Conservation (phyloP, 768 basidiomycete species). For the Boletus sp. region DNA sequence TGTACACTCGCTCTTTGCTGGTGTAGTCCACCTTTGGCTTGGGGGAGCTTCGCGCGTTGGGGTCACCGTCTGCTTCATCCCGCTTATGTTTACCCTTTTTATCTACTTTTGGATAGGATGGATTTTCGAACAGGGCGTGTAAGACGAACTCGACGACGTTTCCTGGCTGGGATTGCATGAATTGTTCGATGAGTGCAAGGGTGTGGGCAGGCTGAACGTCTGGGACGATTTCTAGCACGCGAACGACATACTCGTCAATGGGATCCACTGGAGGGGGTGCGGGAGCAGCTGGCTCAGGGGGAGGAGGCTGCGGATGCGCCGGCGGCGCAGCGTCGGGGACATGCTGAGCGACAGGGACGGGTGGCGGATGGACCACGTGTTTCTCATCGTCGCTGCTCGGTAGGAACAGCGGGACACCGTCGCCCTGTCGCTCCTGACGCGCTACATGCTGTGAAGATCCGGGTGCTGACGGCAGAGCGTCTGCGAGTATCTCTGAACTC, state of each 20-base stretch:
- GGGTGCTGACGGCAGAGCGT: conserved; percentile 1
- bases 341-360: background rate
- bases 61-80: conserved; percentile 28
- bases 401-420: conserved; percentile 34
- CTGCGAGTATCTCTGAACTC: conserved; percentile 7
- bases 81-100: conserved; percentile 47
- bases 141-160: conserved; percentile 53
- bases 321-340: background rate
- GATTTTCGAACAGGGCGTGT: conserved; percentile 61
- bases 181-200: conserved; percentile 44
- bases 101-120: conserved; percentile 54
- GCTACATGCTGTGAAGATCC: conserved; percentile 13
- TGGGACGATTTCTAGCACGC: conserved; percentile 66
- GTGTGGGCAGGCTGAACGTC: conserved; percentile 63
- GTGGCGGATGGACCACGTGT: background rate
- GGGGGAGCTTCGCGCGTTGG: conserved; percentile 24
- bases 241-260: conserved; percentile 39
- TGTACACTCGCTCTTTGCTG: conserved; percentile 42
- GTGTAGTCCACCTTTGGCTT: conserved; percentile 56
- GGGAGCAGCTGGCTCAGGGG: conserved; percentile 2
- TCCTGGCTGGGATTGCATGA: conserved; percentile 35
- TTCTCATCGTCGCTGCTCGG: conserved; percentile 38
- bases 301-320: background rate
- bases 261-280: conserved; percentile 15
- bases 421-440: background rate